phyloP scores from a whole-genome alignment of 257 asterid species.

The Ilex asprella region DNA sequence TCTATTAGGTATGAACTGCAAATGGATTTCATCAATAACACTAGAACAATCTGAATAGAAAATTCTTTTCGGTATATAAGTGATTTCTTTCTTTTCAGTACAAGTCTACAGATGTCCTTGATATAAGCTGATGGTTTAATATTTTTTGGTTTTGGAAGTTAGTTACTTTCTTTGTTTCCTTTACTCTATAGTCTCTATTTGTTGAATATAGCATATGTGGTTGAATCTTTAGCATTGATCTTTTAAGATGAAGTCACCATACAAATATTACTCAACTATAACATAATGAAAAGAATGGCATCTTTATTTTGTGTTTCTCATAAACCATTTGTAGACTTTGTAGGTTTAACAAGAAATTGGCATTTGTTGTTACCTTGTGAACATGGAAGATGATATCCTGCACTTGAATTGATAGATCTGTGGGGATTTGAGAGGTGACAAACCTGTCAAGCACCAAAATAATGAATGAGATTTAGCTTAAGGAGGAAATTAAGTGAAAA shows the following conservation, averaged over 20 bases:
- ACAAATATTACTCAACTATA: background rate
- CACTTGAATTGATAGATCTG: constrained; percentile 70
- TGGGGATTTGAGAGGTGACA: constrained; percentile 59
- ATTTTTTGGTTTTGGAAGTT: too few relatives aligned
- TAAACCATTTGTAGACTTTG: too few relatives aligned
- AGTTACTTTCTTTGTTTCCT: too few relatives aligned
- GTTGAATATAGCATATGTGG: too few relatives aligned
- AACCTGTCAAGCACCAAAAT: constrained; percentile 38
- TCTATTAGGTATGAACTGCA: too few relatives aligned
- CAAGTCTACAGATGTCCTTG: too few relatives aligned
- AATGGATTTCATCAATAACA: too few relatives aligned
- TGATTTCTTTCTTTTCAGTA: too few relatives aligned
- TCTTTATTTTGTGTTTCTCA: background rate
- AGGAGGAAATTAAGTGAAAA: background rate
- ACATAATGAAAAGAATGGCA: background rate
- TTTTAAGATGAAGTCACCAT: background rate
- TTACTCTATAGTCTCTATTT: too few relatives aligned
- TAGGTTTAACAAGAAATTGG: background rate
- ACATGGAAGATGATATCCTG: constrained; percentile 64
- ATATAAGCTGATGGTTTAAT: too few relatives aligned
- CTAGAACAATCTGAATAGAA: too few relatives aligned
- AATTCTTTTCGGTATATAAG: too few relatives aligned
- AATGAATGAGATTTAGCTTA: background rate
- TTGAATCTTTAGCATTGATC: background rate
- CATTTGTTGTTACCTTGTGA: constrained; percentile 53